A percentile compares a stretch with the other conserved stretches of the same genome.
phyloP scores from a whole-genome alignment of 768 basidiomycete genomes.

The Mycena epipterygia region DNA sequence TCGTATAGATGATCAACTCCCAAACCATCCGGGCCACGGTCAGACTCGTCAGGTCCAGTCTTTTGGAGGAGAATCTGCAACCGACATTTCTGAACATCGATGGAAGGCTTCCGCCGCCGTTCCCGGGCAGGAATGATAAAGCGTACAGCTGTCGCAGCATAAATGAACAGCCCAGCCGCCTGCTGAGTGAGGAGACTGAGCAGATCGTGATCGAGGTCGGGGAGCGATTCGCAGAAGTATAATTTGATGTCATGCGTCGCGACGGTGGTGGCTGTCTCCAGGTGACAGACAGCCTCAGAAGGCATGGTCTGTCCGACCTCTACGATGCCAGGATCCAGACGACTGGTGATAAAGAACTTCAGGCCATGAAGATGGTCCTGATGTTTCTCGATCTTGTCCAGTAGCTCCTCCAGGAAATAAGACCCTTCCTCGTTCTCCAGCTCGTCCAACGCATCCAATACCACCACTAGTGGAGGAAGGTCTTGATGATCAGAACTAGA shows the following conservation, averaged over 20 bases:
- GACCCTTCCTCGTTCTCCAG: neutral
- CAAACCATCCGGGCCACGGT: neutral
- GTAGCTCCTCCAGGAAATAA: neutral
- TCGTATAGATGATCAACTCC: conserved; percentile 7
- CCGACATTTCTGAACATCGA: neutral
- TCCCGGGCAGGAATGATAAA: neutral
- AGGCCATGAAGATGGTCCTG: neutral
- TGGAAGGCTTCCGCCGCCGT: neutral
- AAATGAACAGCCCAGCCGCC: conserved; percentile 5
- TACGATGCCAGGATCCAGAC: neutral
- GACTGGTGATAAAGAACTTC: conserved; percentile 8
- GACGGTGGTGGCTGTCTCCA: neutral
- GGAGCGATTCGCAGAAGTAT: neutral
- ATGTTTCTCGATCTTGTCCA: neutral
- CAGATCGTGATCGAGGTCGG: neutral
- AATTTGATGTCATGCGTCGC: neutral
- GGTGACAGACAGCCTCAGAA: neutral
- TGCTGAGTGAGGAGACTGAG: neutral
- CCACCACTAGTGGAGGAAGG: conserved; percentile 11
- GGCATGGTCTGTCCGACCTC: neutral
- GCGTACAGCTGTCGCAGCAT: conserved; percentile 5
- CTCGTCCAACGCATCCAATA: conserved; percentile 3
- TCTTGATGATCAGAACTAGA: neutral
- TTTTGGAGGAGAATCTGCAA: neutral
- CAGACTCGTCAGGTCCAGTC: neutral